phyloP scores from a whole-genome alignment of 1,139 yeast genomes.

The Sugiyamaella novakii region DNA sequence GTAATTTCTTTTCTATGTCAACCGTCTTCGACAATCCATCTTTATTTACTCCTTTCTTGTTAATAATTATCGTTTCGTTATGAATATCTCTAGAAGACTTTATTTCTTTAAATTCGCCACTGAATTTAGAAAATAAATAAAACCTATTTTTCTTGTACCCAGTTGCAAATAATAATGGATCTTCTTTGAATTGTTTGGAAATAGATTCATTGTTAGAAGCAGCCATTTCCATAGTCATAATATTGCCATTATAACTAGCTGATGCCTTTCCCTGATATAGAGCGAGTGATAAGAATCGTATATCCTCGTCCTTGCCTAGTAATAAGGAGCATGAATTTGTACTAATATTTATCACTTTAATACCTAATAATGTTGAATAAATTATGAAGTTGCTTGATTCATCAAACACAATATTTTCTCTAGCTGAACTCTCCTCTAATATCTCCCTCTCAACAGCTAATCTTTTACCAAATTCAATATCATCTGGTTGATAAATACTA shows the following conservation, averaged over 20 bases:
- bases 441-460: slow-evolving; percentile 39
- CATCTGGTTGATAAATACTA: slow-evolving; percentile 33
- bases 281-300: slow-evolving; percentile 38
- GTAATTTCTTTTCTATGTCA: not conserved
- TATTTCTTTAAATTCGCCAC: slow-evolving; percentile 26
- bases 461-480: slow-evolving; percentile 39
- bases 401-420: slow-evolving; percentile 41
- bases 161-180: slow-evolving; percentile 45
- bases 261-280: slow-evolving; percentile 39
- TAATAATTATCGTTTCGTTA: slow-evolving; percentile 26
- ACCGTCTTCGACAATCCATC: not conserved
- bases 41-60: not conserved
- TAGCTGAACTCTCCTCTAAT: slow-evolving; percentile 23
- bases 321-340: slow-evolving; percentile 38
- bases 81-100: slow-evolving; percentile 32
- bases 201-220: slow-evolving; percentile 47
- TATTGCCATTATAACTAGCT: slow-evolving; percentile 30
- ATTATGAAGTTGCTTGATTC: slow-evolving; percentile 43
- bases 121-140: slow-evolving; percentile 42
- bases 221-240: slow-evolving; percentile 44
- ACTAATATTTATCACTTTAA: slow-evolving; percentile 43
- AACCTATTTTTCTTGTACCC: slow-evolving; percentile 41
- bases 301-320: slow-evolving; percentile 44
- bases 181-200: slow-evolving; percentile 39
- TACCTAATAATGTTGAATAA: slow-evolving; percentile 44